These are phyloP conservation scores for Phlebopus sp. DNA, from an alignment of 1,284 basidiomycete genomes.

Conservation along the genomic window DNA sequence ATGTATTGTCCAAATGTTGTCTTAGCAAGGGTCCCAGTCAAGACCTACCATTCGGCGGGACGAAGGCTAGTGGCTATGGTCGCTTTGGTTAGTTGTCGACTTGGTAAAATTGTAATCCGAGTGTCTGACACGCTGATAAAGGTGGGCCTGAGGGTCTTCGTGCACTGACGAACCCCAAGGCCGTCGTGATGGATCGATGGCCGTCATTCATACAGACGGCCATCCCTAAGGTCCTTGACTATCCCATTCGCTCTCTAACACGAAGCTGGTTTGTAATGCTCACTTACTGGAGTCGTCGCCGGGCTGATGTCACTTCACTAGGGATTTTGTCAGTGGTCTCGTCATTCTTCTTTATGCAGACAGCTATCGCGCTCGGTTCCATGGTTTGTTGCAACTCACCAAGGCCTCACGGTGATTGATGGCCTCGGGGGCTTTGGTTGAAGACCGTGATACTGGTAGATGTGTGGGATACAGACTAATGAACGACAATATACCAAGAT, in stretches of 20 bases:
- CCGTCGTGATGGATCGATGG: slow-evolving; percentile 82
- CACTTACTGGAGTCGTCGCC: slow-evolving; percentile 5
- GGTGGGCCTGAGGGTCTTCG: slow-evolving; percentile 91
- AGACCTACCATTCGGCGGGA: slow-evolving; percentile 91
- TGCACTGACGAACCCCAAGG: slow-evolving; percentile 83
- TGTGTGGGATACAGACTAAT: not conserved
- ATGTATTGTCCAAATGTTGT: slow-evolving; percentile 7
- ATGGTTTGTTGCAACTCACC: slow-evolving; percentile 44
- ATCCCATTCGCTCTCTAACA: slow-evolving; percentile 78
- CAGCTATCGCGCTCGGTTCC: slow-evolving; percentile 59
- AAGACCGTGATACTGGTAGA: not conserved
- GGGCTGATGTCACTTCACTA: slow-evolving; percentile 31
- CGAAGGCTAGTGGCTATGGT: slow-evolving; percentile 87
- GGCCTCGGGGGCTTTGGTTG: not conserved
- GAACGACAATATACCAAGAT: slow-evolving; percentile 18
- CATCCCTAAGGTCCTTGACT: slow-evolving; percentile 86
- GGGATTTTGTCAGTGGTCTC: slow-evolving; percentile 78
- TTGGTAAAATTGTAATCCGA: slow-evolving; percentile 3
- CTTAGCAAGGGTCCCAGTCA: slow-evolving; percentile 55
- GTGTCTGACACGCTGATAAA: slow-evolving; percentile 28
- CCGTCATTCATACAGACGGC: slow-evolving; percentile 79
- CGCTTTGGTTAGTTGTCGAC: slow-evolving; percentile 65
- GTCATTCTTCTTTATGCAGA: slow-evolving; percentile 75
- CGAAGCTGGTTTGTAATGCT: slow-evolving; percentile 72
- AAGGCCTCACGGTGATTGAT: slow-evolving; percentile 28